phyloP scores from a whole-genome alignment of 2,329 filamentous ascomycete genomes.

The Fusarium tanahbumbuense region DNA sequence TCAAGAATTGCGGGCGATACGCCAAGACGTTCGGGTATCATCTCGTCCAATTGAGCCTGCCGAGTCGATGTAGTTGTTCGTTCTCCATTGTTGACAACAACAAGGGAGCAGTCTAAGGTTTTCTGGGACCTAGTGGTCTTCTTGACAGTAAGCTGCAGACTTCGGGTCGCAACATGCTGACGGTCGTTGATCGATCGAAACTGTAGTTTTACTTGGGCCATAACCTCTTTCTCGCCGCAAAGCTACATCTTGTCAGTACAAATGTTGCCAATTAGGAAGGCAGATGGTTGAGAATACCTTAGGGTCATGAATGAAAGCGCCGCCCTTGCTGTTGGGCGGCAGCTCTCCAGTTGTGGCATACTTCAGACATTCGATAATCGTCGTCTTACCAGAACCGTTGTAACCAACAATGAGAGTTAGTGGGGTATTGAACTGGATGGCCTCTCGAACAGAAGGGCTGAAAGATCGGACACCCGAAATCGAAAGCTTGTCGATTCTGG shows the following conservation, averaged over 20 bases:
- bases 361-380: conserved; percentile 98
- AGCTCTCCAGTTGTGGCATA: conserved; percentile 96
- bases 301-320: conserved; percentile 97
- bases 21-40: conserved; percentile 87
- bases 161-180: conserved; percentile 85
- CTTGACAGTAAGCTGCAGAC: conserved; percentile 86
- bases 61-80: conserved; percentile 81
- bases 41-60: conserved; percentile 81
- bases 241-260: conserved; percentile 59
- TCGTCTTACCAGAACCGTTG: conserved; percentile 98
- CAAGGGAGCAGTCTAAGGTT: conserved; percentile 83
- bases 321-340: conserved; percentile 89
- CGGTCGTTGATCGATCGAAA: conserved; percentile 84
- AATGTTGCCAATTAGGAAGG: neutral
- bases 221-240: conserved; percentile 85
- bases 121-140: conserved; percentile 82
- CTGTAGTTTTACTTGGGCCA: conserved; percentile 90
- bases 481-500: conserved; percentile 88
- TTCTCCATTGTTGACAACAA: conserved; percentile 83
- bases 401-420: conserved; percentile 96
- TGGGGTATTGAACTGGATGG: conserved; percentile 88
- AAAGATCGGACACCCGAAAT: conserved; percentile 90
- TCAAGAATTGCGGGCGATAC: conserved; percentile 92
- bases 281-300: conserved; percentile 64
- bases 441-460: conserved; percentile 77